Evolutionary conservation across 225 moss, liverwort and hornwort genomes (phyloP).

Genomic region (Rhytidiadelphus loreus): DNA sequence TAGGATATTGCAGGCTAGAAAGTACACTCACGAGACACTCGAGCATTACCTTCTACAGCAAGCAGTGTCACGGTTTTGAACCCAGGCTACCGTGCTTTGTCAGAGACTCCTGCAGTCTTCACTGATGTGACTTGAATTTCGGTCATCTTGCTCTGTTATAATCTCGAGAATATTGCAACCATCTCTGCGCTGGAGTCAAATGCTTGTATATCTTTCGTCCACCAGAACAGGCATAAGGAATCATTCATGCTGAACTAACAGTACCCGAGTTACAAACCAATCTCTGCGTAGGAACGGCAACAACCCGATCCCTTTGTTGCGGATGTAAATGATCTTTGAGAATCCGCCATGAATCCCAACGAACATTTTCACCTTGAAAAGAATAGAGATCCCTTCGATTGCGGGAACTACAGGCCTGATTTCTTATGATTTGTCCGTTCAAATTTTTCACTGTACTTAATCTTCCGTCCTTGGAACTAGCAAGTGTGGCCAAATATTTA

Average conservation of each 20-base stretch:
- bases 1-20: not conserved
- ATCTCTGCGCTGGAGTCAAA: not conserved
- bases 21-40: not conserved
- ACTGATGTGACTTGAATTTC: not conserved
- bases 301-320: not conserved
- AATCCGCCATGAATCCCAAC: not conserved
- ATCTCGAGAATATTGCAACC: not conserved
- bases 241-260: not conserved
- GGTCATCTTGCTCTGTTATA: not conserved
- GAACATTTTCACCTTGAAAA: not conserved
- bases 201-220: not conserved
- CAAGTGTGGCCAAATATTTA: not conserved
- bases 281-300: not conserved
- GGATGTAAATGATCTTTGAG: not conserved
- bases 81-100: not conserved
- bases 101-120: not conserved
- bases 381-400: not conserved
- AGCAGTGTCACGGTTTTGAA: not conserved
- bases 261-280: not conserved
- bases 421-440: not conserved
- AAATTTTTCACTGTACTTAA: not conserved
- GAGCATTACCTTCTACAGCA: not conserved
- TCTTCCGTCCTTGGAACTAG: not conserved
- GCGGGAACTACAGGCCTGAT: not conserved
- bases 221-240: not conserved